Evolutionary conservation across 1,284 basidiomycete genomes (phyloP), one percentile per base, ranked within the genome.

Genomic region (Cryptococcus floricola): DNA sequence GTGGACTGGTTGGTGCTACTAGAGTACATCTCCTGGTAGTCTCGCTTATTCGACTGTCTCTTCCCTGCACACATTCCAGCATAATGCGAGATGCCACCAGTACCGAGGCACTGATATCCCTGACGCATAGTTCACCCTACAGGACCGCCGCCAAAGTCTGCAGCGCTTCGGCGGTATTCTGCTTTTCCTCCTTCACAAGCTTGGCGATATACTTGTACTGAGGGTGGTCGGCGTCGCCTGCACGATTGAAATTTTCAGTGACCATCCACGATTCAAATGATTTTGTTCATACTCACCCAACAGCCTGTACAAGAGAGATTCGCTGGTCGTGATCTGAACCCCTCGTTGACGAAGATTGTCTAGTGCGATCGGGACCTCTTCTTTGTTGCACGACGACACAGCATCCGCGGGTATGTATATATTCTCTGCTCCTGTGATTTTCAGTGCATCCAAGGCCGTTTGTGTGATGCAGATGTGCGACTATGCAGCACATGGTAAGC

Each of bases 381-480:
- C 77, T 6, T 66, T 65, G 63, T 94, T 92, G 65, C 84, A 87
- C 42, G 86, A 89, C 2, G 88, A 90, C 2, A 95, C 84, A 23
- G 85, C 91, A 68, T 96, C 93, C 16, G 88, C 87, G 41, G 93
- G 78, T 44, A 95, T 82, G 67, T 61, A 66, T 16, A 63, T 60
- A 1, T 46, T 52, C 12, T 57, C 56, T 12, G 48, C 46, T 4
- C 14, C 27, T 38, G 48, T 23, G 73, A 87, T 9, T 39, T 48
- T 19, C 4, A 58, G 74, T 23, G 91, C 79, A 55, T 87, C 85
- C 8, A 91, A 78, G 0, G 86, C 81, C 0, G 89, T 88, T 76
- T 94, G 91, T 4, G 90, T 81, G 9, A 96, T 85, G 69, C 93
- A 97, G 57, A 97, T 85, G 66, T 96, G 93, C 2, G 87, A 83